Base-by-base conservation (phyloP, 495 filamentous ascomycete genomes). In the Chaetomium tenue region DNA sequence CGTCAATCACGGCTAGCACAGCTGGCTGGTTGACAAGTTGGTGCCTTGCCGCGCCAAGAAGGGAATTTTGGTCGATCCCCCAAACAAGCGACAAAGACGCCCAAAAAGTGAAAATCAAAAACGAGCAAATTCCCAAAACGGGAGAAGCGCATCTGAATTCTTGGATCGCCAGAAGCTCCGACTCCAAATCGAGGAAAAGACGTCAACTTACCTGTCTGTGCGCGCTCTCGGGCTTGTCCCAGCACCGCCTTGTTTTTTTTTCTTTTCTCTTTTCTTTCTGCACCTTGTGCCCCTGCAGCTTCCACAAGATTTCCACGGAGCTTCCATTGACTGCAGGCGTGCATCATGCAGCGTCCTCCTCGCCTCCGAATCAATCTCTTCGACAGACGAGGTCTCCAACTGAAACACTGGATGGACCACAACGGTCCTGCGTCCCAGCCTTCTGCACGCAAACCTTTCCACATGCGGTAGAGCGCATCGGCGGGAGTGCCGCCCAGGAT, bases 1-100 rank as follows among this genome's bases (percentile, higher is more conserved):
- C 33, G 33, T 37, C 33, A 37, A 37, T 37, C 33, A 37, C 33
- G 33, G 33, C 33, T 8, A 37, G 33, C 33, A 37, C 33, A 8
- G 33, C 33, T 8, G 11, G 33, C 5, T 37, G 33, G 33, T 23
- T 50, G 47, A 50, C 47, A 2, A 42, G 20, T 58, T 58, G 53
- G 46, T 55, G 33, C 23, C 53, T 60, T 53, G 46, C 61, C 39
- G 50, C 58, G 66, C 66, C 66, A 68, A 68, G 66, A 64, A 15
- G 20, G 60, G 37, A 48, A 42, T 33, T 46, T 46, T 46, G 18
- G 58, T 16, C 37, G 53, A 64, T 64, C 62, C 58, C 62, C 66
- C 61, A 68, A 68, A 63, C 55, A 23, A 63, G 59, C 54, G 50
- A 39, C 37, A 61, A 16, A 13, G 44, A 30, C 33, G 42, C 66